Conservation (phyloP, 169 alveolate species). For the Cryptosporidium muris region DNA sequence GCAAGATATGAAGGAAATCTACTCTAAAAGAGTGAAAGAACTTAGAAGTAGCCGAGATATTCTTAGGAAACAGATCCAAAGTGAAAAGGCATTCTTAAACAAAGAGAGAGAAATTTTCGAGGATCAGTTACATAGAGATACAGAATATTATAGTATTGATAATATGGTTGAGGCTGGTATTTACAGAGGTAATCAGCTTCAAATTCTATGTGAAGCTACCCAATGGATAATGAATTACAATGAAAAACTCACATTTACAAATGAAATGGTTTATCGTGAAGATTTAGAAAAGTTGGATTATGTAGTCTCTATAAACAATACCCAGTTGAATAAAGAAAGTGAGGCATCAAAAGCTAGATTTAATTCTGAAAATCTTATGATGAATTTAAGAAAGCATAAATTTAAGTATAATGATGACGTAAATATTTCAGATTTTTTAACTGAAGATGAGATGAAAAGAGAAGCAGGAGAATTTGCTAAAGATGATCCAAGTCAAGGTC, state of each 20-base stretch:
- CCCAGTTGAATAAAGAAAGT: neutral
- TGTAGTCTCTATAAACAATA: neutral
- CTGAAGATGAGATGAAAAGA: slow-evolving; percentile 27
- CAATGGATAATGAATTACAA: slow-evolving; percentile 33
- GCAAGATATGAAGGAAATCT: slow-evolving; percentile 35
- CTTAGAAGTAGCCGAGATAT: slow-evolving; percentile 9
- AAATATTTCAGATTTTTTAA: slow-evolving; percentile 11
- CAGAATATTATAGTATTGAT: slow-evolving; percentile 23
- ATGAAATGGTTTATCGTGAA: slow-evolving; percentile 30
- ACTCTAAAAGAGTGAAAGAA: slow-evolving; percentile 33
- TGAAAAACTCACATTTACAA: slow-evolving; percentile 34
- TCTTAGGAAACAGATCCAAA: slow-evolving; percentile 3
- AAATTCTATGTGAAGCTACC: slow-evolving; percentile 19
- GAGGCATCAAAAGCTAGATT: neutral
- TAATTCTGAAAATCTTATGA: slow-evolving; percentile 1
- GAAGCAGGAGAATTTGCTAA: slow-evolving; percentile 22
- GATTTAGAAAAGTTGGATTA: slow-evolving; percentile 56
- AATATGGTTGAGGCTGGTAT: slow-evolving; percentile 38
- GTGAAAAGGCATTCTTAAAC: slow-evolving; percentile 19
- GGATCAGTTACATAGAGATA: slow-evolving; percentile 42
- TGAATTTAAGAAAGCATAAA: slow-evolving; percentile 48
- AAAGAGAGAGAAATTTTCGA: slow-evolving; percentile 36
- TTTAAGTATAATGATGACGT: slow-evolving; percentile 31
- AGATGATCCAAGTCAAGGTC: slow-evolving; percentile 38
- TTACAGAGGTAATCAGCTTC: slow-evolving; percentile 39